Evolutionary conservation across 2,329 filamentous ascomycete species (phyloP).

Genomic region (Thelonectria blattea): DNA sequence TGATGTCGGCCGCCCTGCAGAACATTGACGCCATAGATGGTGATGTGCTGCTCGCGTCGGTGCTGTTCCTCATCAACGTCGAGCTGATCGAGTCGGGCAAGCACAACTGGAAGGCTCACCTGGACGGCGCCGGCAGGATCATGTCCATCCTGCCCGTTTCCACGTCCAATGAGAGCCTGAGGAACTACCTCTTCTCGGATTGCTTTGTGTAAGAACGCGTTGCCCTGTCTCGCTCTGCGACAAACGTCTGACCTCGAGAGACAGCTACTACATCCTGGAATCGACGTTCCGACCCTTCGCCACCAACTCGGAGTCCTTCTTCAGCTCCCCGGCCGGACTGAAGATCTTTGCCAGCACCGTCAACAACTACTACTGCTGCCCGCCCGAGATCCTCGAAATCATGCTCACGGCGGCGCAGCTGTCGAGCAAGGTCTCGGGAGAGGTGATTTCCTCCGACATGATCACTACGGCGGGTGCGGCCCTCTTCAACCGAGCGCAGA

Average conservation of each 20-base stretch:
- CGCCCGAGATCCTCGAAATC: constrained; percentile 51
- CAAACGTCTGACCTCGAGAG: constrained; percentile 13
- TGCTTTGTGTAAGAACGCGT: constrained; percentile 49
- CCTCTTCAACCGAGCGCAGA: constrained; percentile 47
- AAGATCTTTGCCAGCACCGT: constrained; percentile 48
- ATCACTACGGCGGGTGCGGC: constrained; percentile 40
- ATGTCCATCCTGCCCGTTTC: constrained; percentile 48
- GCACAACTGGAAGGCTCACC: constrained; percentile 54
- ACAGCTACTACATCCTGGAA: constrained; percentile 53
- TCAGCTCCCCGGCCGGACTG: constrained; percentile 46
- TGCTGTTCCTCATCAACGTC: constrained; percentile 57
- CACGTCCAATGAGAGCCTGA: constrained; percentile 44
- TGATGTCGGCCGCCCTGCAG: constrained; percentile 49
- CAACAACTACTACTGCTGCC: constrained; percentile 56
- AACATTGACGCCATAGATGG: constrained; percentile 45
- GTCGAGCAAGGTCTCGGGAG: constrained; percentile 39
- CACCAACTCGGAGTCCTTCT: constrained; percentile 42
- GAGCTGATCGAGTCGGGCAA: constrained; percentile 57
- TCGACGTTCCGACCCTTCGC: constrained; percentile 50
- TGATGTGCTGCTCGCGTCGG: constrained; percentile 52
- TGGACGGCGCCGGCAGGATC: constrained; percentile 53
- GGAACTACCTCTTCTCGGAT: constrained; percentile 55
- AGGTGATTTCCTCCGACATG: constrained; percentile 40
- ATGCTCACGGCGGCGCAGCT: constrained; percentile 51
- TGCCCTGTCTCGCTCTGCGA: neutral